phyloP scores from a whole-genome alignment of 2,329 filamentous ascomycete species.

The Nigrospora osmanthi region DNA sequence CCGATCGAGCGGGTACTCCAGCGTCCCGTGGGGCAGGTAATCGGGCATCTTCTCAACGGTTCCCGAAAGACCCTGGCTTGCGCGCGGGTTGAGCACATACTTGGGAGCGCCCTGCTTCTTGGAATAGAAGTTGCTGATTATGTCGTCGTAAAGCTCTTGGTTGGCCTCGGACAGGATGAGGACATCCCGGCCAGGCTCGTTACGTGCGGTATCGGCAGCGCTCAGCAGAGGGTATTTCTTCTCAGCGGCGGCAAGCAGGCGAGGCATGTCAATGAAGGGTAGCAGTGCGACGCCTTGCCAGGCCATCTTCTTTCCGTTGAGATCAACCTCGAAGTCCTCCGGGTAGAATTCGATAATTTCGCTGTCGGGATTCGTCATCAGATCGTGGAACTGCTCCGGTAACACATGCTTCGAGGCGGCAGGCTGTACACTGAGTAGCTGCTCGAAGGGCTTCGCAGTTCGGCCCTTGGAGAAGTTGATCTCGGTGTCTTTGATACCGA shows the following conservation, averaged over 20 bases:
- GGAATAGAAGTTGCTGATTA: constrained; percentile 81
- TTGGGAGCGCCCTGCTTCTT: constrained; percentile 67
- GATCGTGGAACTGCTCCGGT: constrained; percentile 75
- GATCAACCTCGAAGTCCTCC: constrained; percentile 82
- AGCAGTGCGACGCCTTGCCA: constrained; percentile 94
- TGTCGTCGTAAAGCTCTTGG: constrained; percentile 71
- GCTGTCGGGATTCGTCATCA: constrained; percentile 85
- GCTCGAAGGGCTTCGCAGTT: constrained; percentile 88
- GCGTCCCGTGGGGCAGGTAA: constrained; percentile 75
- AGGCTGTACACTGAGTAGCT: constrained; percentile 95
- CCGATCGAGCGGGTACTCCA: constrained; percentile 70
- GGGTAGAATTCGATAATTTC: constrained; percentile 98
- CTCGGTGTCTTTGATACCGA: constrained; percentile 69
- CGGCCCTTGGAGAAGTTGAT: constrained; percentile 77
- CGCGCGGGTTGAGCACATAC: constrained; percentile 65
- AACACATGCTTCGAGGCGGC: constrained; percentile 89
- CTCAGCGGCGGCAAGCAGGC: constrained; percentile 73
- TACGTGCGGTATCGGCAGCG: constrained; percentile 69
- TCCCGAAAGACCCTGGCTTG: constrained; percentile 73
- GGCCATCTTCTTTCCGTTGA: constrained; percentile 97
- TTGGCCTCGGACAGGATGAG: constrained; percentile 80
- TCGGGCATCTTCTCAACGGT: constrained; percentile 72
- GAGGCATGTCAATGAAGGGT: constrained; percentile 91
- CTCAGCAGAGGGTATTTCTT: constrained; percentile 75
- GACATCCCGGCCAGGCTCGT: constrained; percentile 71